phyloP scores from a whole-genome alignment of 768 basidiomycete species.

The Postia placenta region DNA sequence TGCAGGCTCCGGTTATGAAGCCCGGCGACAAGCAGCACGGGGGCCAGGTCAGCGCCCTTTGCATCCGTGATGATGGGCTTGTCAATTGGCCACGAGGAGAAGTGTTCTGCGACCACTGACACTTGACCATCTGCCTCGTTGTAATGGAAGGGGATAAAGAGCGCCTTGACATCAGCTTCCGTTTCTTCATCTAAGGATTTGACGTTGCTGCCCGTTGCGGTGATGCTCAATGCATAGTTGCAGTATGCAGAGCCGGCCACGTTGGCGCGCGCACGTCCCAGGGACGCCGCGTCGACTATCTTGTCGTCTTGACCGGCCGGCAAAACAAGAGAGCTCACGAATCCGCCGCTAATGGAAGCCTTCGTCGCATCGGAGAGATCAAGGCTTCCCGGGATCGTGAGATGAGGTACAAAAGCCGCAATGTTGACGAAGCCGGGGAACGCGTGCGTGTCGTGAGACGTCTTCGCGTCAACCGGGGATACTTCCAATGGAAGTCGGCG shows the following conservation, averaged over 20 bases:
- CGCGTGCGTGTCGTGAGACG: constrained; percentile 81
- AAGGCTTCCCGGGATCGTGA: constrained; percentile 45
- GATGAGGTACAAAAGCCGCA: constrained; percentile 74
- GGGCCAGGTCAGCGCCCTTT: constrained; percentile 86
- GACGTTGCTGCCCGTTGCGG: constrained; percentile 66
- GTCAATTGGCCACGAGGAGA: constrained; percentile 83
- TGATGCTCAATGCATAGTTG: constrained; percentile 81
- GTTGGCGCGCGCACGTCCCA: constrained; percentile 66
- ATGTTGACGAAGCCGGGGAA: constrained; percentile 93
- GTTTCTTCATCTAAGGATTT: constrained; percentile 65
- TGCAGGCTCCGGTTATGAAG: constrained; percentile 86
- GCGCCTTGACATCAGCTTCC: constrained; percentile 71
- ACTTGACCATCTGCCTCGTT: constrained; percentile 47
- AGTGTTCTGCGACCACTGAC: constrained; percentile 77
- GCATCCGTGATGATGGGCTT: constrained; percentile 96
- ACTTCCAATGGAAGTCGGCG: constrained; percentile 89
- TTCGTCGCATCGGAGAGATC: constrained; percentile 67
- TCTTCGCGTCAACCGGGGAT: constrained; percentile 88
- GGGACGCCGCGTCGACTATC: constrained; percentile 61
- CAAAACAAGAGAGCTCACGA: constrained; percentile 77
- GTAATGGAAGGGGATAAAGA: constrained; percentile 77
- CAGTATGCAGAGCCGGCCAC: constrained; percentile 65
- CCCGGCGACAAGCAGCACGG: constrained; percentile 88
- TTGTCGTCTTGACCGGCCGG: constrained; percentile 58
- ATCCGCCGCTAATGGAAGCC: constrained; percentile 84